A percentile compares a stretch with the other conserved stretches of the same genome.
phyloP scores from a whole-genome alignment of 2,329 filamentous ascomycete species.

The Fusarium tanahbumbuense region DNA sequence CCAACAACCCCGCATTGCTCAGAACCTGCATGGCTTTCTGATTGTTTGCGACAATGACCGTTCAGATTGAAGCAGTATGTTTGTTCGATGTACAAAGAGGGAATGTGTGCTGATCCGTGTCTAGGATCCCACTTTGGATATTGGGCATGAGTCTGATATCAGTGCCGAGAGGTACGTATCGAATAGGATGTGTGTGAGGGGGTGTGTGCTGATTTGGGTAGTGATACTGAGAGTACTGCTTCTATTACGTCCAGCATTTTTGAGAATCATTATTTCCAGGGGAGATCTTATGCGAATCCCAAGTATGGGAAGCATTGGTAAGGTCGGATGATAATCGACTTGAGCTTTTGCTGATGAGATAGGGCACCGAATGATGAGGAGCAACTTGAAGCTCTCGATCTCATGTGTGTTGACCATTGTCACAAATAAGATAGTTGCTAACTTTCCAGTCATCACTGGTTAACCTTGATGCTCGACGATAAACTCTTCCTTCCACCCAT shows the following conservation, averaged over 20 bases:
- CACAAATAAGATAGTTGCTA: accelerated
- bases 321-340: no score
- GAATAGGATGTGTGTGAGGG: accelerated
- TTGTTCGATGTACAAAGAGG: accelerated
- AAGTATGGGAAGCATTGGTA: slow-evolving; percentile 45
- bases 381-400: slow-evolving; percentile 42
- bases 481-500: slow-evolving; percentile 40
- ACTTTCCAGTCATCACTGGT: slow-evolving; percentile 35
- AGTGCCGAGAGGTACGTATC: slow-evolving; percentile 19
- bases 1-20: slow-evolving; percentile 1
- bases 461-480: slow-evolving; percentile 37
- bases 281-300: slow-evolving; percentile 38
- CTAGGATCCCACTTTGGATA: slow-evolving; percentile 25
- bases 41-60: neutral
- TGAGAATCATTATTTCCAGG: slow-evolving; percentile 38
- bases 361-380: slow-evolving; percentile 43
- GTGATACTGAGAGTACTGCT: slow-evolving; percentile 30
- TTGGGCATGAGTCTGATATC: slow-evolving; percentile 18
- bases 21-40: neutral
- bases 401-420: slow-evolving; percentile 18
- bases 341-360: neutral
- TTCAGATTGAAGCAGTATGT: slow-evolving; percentile 33
- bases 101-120: neutral
- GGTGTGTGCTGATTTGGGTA: neutral
- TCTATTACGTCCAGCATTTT: slow-evolving; percentile 44